A percentile compares a stretch with the other conserved stretches of the same genome.
These are phyloP conservation scores for Penicillium goetzii DNA, from an alignment of 495 filamentous ascomycete genomes.

Conservation along the genomic window DNA sequence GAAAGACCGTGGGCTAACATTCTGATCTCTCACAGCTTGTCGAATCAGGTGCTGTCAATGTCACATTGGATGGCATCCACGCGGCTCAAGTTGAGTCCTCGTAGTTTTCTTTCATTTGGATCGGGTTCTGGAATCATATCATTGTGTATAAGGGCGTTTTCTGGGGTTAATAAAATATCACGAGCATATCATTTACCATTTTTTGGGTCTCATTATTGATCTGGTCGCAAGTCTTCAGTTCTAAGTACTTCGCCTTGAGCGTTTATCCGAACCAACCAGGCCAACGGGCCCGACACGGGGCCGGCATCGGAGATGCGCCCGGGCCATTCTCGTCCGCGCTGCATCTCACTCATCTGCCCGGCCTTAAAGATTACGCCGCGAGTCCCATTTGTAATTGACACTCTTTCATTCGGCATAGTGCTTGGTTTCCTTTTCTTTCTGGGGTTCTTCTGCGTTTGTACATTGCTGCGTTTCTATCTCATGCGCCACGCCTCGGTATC, in stretches of 20 bases:
- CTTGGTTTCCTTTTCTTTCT: conserved; percentile 2
- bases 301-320: conserved; percentile 44
- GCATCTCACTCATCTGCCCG: neutral
- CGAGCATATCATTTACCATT: conserved; percentile 5
- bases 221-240: neutral
- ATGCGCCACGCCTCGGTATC: conserved; percentile 10
- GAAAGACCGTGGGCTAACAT: conserved; percentile 21
- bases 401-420: conserved; percentile 20
- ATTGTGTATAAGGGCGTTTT: conserved; percentile 31
- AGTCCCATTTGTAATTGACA: conserved; percentile 27
- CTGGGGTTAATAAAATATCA: conserved; percentile 20
- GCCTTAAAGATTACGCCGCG: conserved; percentile 2
- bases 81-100: conserved; percentile 33
- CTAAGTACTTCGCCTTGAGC: conserved; percentile 6
- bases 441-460: conserved; percentile 4
- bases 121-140: conserved; percentile 3
- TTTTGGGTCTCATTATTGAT: too few relatives aligned
- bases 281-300: conserved; percentile 17
- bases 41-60: conserved; percentile 87
- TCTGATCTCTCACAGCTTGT: conserved; percentile 65
- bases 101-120: conserved; percentile 9
- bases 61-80: conserved; percentile 77
- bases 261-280: conserved; percentile 28
- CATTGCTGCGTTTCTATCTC: conserved; percentile 1
- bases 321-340: conserved; percentile 41